Evolutionary conservation across 805 yeast species (phyloP), one percentile per base, ranked within the genome.

Genomic region (Candida krabiensis): DNA sequence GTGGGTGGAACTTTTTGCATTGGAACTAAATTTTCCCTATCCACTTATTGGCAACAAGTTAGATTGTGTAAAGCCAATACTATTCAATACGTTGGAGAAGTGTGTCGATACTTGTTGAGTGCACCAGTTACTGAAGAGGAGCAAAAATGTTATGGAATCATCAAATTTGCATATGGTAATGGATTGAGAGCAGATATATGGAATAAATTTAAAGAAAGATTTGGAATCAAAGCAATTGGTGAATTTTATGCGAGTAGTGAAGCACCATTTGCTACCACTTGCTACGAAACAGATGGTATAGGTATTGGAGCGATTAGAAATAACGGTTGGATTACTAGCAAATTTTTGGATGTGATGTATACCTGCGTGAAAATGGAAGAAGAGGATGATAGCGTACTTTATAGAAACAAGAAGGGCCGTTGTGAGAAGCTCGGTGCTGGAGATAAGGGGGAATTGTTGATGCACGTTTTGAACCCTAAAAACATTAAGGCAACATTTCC

Each of bases 181-280:
- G 98, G 98, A 0, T 68, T 90, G 49, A 77, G 97, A 51, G 77
- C 80, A 8, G 97, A 91, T 56, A 84, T 91, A 38, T 90, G 98
- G 98, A 63, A 58, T 41, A 78, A 79, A 37, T 86, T 90, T 64
- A 88, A 87, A 61, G 63, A 72, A 16, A 70, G 96, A 44, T 90
- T 90, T 69, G 73, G 79, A 41, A 83, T 90, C 43, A 67, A 73
- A 19, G 83, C 77, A 4, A 73, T 90, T 43, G 96, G 95, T 12
- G 98, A 90, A 59, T 90, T 91, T 56, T 90, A 90, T 62, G 96
- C 96, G 1, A 84, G 96, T 2, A 88, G 96, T 0, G 98, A 90
- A 58, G 80, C 91, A 3, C 97, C 97, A 14, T 75, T 86, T 51
- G 96, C 95, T 1, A 75, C 90, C 13, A 88, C 95, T 2, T 81